Evolutionary conservation across 78 protist genomes (phyloP).

Genomic region (Protostelium mycophagum): DNA sequence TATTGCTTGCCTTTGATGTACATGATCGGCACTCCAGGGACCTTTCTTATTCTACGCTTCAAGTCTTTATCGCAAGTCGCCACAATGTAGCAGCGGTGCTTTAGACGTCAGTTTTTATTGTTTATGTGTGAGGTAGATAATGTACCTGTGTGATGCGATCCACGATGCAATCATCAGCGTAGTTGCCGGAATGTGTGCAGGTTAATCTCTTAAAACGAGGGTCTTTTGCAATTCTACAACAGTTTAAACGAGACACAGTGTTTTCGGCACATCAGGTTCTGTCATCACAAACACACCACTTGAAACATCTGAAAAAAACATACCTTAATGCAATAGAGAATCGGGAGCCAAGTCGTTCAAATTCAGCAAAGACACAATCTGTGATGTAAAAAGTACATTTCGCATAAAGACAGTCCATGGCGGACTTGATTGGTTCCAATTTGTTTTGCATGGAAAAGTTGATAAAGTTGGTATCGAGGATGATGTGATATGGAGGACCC

Average conservation of each 20-base stretch:
- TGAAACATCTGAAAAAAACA: not conserved
- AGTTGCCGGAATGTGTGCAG: slow-evolving; percentile 92
- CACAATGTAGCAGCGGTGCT: slow-evolving; percentile 85
- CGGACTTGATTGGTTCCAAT: slow-evolving; percentile 84
- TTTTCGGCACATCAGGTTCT: not conserved
- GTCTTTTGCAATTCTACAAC: slow-evolving; percentile 87
- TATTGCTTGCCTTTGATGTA: slow-evolving; percentile 75
- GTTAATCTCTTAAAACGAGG: slow-evolving; percentile 92
- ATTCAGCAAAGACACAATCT: slow-evolving; percentile 98
- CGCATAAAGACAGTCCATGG: slow-evolving; percentile 97
- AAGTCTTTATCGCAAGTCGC: slow-evolving; percentile 97
- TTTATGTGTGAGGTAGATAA: not conserved
- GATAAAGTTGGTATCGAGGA: slow-evolving; percentile 99
- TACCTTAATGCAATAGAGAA: slow-evolving; percentile 79
- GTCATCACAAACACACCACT: not conserved
- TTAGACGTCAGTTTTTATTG: slow-evolving; percentile 4
- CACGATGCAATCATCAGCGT: slow-evolving; percentile 99
- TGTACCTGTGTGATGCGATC: slow-evolving; percentile 70
- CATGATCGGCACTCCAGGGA: slow-evolving; percentile 98
- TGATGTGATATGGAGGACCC: slow-evolving; percentile 98
- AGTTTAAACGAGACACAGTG: not conserved
- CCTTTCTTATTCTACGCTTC: slow-evolving; percentile 90
- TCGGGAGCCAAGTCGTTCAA: slow-evolving; percentile 95
- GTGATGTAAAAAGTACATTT: slow-evolving; percentile 91
- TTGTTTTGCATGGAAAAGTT: slow-evolving; percentile 91